Evolutionary conservation across 108 stramenopile genomes (phyloP).

Genomic region (Mediolabrus comicus): DNA sequence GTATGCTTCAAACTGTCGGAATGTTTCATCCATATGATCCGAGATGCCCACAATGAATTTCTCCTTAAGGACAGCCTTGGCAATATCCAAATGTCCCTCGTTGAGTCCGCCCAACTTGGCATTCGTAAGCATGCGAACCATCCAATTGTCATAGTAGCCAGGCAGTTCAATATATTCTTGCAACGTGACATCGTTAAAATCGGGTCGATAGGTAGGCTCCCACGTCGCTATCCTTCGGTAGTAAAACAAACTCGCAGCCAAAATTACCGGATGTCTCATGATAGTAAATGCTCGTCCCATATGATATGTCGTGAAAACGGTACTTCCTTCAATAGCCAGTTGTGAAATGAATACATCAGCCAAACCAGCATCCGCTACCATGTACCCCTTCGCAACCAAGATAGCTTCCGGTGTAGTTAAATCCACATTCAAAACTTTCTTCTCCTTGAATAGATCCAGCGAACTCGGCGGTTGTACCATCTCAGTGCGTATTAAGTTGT

Average conservation of each 20-base stretch:
- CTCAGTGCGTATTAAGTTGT: conserved; percentile 26
- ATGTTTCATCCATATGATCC: conserved; percentile 37
- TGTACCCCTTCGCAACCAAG: conserved; percentile 8
- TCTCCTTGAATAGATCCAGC: conserved; percentile 15
- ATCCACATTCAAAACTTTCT: conserved; percentile 32
- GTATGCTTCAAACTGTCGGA: conserved; percentile 35
- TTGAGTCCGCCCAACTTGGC: conserved; percentile 37
- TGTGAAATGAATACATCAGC: conserved; percentile 41
- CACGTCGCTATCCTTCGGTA: conserved; percentile 42
- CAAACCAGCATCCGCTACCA: conserved; percentile 13
- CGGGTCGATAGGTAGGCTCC: conserved; percentile 51
- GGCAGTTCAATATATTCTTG: conserved; percentile 29
- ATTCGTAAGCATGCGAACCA: conserved; percentile 44
- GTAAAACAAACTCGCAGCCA: conserved; percentile 35
- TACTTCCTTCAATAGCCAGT: conserved; percentile 26
- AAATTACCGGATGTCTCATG: conserved; percentile 36
- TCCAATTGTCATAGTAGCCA: conserved; percentile 50
- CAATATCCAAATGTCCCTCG: conserved; percentile 41
- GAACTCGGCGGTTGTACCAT: conserved; percentile 35
- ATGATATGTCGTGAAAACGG: conserved; percentile 23
- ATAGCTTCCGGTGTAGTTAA: conserved; percentile 26
- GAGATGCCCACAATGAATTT: conserved; percentile 51
- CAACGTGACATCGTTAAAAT: conserved; percentile 33
- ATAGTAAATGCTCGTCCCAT: conserved; percentile 41
- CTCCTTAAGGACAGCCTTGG: conserved; percentile 33